Conservation (phyloP, 345 rosid genomes). For the Gossypium raimondii region DNA sequence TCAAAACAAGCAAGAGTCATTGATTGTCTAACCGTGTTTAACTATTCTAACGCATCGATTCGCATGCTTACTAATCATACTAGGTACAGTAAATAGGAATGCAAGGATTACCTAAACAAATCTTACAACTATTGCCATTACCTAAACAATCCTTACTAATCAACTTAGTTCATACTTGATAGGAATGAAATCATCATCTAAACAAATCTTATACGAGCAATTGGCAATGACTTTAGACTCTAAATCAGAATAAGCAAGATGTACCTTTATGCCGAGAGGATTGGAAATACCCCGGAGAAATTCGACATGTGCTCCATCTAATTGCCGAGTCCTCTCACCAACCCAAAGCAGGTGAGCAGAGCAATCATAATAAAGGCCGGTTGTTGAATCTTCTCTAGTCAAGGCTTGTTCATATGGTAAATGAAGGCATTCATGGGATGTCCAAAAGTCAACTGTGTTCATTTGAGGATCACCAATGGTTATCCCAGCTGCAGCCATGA, state of each 20-base stretch:
- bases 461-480: conserved; percentile 51
- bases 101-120: background rate
- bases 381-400: conserved; percentile 66
- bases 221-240: background rate
- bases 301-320: conserved; percentile 70
- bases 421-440: conserved; percentile 63
- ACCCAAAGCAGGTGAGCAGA: conserved; percentile 74
- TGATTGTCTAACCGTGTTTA: background rate
- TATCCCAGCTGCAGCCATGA: conserved; percentile 71
- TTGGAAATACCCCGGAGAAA: conserved; percentile 58
- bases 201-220: background rate
- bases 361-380: conserved; percentile 65
- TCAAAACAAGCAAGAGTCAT: background rate
- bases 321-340: conserved; percentile 67
- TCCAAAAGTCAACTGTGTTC: conserved; percentile 63
- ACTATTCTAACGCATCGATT: background rate
- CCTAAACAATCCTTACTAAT: background rate
- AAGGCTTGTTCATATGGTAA: conserved; percentile 67
- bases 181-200: background rate
- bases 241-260: conserved; percentile 9
- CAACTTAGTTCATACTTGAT: background rate
- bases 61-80: background rate
- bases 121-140: no score
- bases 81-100: no score
- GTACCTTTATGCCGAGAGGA: conserved; percentile 61